Conservation (phyloP, 805 yeast species). For the Alloascoidea hylecoeti region DNA sequence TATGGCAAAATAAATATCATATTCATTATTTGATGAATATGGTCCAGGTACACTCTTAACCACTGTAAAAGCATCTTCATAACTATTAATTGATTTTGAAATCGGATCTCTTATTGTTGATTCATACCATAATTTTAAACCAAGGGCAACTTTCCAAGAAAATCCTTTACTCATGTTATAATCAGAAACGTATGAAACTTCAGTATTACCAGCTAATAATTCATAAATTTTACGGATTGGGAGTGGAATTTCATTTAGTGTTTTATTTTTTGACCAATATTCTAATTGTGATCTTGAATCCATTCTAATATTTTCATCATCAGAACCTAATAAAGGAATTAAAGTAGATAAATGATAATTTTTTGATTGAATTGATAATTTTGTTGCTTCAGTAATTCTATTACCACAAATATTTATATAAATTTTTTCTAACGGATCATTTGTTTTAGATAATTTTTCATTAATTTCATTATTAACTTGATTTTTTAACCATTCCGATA, state of each 20-base stretch:
- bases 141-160: conserved; percentile 54
- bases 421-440: conserved; percentile 34
- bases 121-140: conserved; percentile 51
- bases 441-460: conserved; percentile 13
- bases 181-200: conserved; percentile 13
- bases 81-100: conserved; percentile 7
- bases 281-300: conserved; percentile 49
- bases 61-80: conserved; percentile 25
- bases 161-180: conserved; percentile 22
- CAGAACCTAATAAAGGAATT: conserved; percentile 58
- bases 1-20: neutral
- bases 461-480: conserved; percentile 24
- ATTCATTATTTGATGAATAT: neutral
- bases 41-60: neutral
- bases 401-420: conserved; percentile 37
- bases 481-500: conserved; percentile 44
- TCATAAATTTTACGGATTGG: conserved; percentile 46
- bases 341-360: conserved; percentile 61
- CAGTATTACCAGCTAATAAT: conserved; percentile 32
- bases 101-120: conserved; percentile 3
- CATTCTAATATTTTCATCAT: conserved; percentile 38
- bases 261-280: conserved; percentile 42
- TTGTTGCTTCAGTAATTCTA: conserved; percentile 47
- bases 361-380: conserved; percentile 40
- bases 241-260: conserved; percentile 31